phyloP scores from a whole-genome alignment of 495 filamentous ascomycete species.

The Hypoxylon cercidicola region DNA sequence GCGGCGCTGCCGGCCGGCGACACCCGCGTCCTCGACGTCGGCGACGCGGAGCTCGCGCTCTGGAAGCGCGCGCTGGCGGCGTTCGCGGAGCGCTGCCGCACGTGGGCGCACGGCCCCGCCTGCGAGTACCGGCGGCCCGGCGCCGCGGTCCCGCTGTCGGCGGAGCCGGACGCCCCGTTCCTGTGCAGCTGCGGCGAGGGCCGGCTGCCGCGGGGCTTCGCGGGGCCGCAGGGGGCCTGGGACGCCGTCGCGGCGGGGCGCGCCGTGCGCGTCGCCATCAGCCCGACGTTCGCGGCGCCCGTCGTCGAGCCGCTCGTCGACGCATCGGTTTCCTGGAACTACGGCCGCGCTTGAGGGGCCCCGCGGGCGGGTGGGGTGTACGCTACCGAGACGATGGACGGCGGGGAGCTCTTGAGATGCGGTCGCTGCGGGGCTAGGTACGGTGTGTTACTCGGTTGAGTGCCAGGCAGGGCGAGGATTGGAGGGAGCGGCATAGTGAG shows the following conservation, averaged over 20 bases:
- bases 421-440: no score
- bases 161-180: conserved; percentile 39
- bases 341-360: no score
- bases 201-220: conserved; percentile 43
- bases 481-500: no score
- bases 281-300: conserved; percentile 44
- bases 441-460: no score
- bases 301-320: conserved; percentile 47
- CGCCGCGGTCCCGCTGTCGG: conserved; percentile 43
- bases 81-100: conserved; percentile 64
- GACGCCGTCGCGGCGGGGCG: conserved; percentile 30
- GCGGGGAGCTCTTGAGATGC: no score
- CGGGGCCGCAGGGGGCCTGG: conserved; percentile 49
- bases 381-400: no score
- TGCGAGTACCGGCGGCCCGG: conserved; percentile 60
- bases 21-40: conserved; percentile 48
- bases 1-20: no score
- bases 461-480: no score
- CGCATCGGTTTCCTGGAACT: no score
- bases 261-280: conserved; percentile 51
- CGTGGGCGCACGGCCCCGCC: conserved; percentile 56
- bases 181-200: conserved; percentile 53
- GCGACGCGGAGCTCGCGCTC: conserved; percentile 56
- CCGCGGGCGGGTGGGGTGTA: no score
- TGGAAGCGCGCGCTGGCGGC: conserved; percentile 63